Percentiles rank a stretch among this genome's conserved stretches.
Conservation (phyloP, 257 asterid species). For the Verbascum thapsus region DNA sequence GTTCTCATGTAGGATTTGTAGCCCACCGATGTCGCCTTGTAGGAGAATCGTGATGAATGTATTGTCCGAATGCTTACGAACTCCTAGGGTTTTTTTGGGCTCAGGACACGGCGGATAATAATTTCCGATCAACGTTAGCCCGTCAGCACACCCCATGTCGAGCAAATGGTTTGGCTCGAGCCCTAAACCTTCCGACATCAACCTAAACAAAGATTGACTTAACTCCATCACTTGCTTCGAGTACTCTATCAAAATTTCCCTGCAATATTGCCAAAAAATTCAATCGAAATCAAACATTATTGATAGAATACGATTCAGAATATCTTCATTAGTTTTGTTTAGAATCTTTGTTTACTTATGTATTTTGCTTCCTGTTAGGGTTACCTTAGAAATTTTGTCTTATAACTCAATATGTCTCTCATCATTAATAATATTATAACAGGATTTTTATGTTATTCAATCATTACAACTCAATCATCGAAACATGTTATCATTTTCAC, state of each 20-base stretch:
- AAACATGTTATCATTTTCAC: too few relatives aligned
- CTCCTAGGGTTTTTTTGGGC: conserved; percentile 1
- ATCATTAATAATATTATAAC: too few relatives aligned
- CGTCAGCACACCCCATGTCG: neutral
- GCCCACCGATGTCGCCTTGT: conserved; percentile 15
- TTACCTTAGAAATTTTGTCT: too few relatives aligned
- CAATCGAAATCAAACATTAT: too few relatives aligned
- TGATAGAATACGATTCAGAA: too few relatives aligned
- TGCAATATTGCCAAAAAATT: too few relatives aligned
- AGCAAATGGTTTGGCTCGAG: neutral
- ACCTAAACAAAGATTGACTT: neutral
- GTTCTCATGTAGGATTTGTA: neutral
- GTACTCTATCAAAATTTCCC: neutral
- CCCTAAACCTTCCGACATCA: conserved; percentile 4
- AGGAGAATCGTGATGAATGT: conserved; percentile 1
- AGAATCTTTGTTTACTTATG: too few relatives aligned
- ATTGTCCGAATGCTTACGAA: conserved; percentile 4
- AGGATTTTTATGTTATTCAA: too few relatives aligned
- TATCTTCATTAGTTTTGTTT: too few relatives aligned
- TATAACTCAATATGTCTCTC: too few relatives aligned
- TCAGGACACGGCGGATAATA: conserved; percentile 21
- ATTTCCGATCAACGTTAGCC: neutral
- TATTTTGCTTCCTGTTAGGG: too few relatives aligned
- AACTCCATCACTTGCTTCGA: neutral
- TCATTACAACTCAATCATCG: too few relatives aligned